Base-by-base conservation (phyloP, 2,329 filamentous ascomycete genomes). In the Paecilomyces sp. region DNA sequence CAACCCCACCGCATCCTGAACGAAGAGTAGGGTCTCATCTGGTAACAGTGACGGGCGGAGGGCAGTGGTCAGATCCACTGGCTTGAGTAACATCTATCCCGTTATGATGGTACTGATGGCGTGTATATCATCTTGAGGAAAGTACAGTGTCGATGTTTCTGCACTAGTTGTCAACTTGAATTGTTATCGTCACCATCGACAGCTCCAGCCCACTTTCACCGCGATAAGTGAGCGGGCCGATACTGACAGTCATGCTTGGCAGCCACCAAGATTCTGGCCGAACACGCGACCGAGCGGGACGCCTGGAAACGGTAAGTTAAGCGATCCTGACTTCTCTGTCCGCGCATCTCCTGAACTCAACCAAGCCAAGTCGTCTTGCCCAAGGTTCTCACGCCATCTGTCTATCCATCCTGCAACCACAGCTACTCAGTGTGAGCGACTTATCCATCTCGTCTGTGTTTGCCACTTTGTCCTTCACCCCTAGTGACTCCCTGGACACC, bases 31-130 rank as follows among this genome's bases (percentile, higher is more conserved):
- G 67, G 91, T 89, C 83, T 99, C 94, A 81, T 97, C 94, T 71
- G 91, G 89, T 66, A 96, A 85, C 74, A 97, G 89, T 62, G 88
- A 89, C 69, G 94, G 94, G 82, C 94, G 90, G 73, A 97, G 85
- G 73, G 94, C 94, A 79, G 93, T 96, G 60, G 94, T 99, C 71
- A 99, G 85, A 79, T 99, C 93, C 75, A 97, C 85, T 69, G 89
- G 87, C 83, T 95, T 93, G 83, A 97, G 83, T 85, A 96, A 96
- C 93, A 97, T 97, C 83, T 90, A 91, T 89, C 80, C 84, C 61
- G 62, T 61, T 65, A 25, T 60, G 54, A 41, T 59, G 30, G 53
- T 34, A 54, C 36, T 50, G 33, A 52, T 55, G 61, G 47, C 55
- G 59, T 57, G 51, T 57, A 60, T 28, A 62, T 31, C 65, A 61